These are phyloP conservation scores for Dactylis glomerata DNA, from an alignment of 176 grass and related monocot species.

Conservation along the genomic window DNA sequence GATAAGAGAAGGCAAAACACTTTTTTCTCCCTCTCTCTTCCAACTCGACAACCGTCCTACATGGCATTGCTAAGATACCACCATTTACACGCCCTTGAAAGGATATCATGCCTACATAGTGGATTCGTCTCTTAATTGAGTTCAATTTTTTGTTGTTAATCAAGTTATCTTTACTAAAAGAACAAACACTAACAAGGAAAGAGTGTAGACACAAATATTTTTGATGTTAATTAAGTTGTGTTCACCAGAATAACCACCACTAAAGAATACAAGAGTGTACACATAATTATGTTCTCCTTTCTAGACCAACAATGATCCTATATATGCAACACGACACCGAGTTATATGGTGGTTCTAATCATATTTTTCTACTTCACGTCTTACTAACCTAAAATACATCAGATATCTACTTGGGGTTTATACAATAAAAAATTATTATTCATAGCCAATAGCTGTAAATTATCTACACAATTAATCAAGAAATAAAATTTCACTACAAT, in stretches of 20 bases:
- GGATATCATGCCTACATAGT: background rate
- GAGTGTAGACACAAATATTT: background rate
- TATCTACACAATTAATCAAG: background rate
- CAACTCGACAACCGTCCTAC: too few species aligned
- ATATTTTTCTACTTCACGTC: too few species aligned
- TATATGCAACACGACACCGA: background rate
- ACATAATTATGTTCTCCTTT: background rate
- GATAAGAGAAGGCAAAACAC: too few species aligned
- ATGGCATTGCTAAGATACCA: too few species aligned
- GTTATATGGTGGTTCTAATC: background rate
- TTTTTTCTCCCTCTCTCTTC: too few species aligned
- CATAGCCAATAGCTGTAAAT: background rate
- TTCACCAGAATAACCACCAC: background rate
- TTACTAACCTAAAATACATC: background rate
- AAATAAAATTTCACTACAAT: background rate
- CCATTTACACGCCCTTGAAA: background rate
- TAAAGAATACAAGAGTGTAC: background rate
- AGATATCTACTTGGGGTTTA: background rate
- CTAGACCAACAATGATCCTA: background rate
- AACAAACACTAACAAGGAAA: background rate
- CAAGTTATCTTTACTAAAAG: background rate
- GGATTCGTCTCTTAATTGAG: background rate
- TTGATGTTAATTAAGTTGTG: background rate
- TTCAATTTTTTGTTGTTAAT: background rate
- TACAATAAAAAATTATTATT: background rate